Percentiles rank a stretch among this genome's conserved stretches.
Conservation (phyloP, 768 basidiomycete genomes). For the Lactifluus rugatus region DNA sequence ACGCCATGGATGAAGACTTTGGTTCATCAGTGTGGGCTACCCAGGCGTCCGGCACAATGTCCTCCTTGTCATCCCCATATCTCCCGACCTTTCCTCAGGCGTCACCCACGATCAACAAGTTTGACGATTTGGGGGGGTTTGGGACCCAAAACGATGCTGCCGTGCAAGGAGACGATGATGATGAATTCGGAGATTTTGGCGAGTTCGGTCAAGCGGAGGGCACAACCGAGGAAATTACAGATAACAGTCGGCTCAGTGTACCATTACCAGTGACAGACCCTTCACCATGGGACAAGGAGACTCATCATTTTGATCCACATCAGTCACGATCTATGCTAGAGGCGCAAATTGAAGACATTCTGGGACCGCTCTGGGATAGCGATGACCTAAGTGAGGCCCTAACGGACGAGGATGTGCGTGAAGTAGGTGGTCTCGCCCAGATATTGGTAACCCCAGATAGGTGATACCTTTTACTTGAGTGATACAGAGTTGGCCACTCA, state of each 20-base stretch:
- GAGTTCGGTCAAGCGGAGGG: slow-evolving; percentile 67
- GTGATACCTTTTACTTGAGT: slow-evolving; percentile 31
- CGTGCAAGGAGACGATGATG: slow-evolving; percentile 39
- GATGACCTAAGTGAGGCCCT: slow-evolving; percentile 43
- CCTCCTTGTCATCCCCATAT: slow-evolving; percentile 14
- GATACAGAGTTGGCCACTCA: slow-evolving; percentile 20
- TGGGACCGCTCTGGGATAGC: slow-evolving; percentile 55
- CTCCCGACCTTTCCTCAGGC: slow-evolving; percentile 16
- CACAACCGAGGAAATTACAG: slow-evolving; percentile 28
- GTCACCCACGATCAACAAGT: slow-evolving; percentile 23
- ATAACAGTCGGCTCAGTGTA: slow-evolving; percentile 30
- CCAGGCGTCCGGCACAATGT: slow-evolving; percentile 22
- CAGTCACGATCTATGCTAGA: slow-evolving; percentile 49
- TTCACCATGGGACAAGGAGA: slow-evolving; percentile 42
- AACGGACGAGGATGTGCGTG: slow-evolving; percentile 63
- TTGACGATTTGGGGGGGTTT: slow-evolving; percentile 52
- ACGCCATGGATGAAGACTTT: slow-evolving; percentile 60
- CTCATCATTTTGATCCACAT: slow-evolving; percentile 55
- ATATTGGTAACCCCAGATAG: slow-evolving; percentile 68
- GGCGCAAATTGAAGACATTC: slow-evolving; percentile 52
- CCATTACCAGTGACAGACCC: slow-evolving; percentile 34
- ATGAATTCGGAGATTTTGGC: slow-evolving; percentile 82
- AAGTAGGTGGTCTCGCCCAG: slow-evolving; percentile 73
- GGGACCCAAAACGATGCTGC: slow-evolving; percentile 36
- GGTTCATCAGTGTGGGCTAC: slow-evolving; percentile 67